Percentiles rank a stretch among this genome's conserved stretches.
These are phyloP conservation scores for Podospora anserina DNA, from an alignment of 495 filamentous ascomycete genomes.

Conservation along the genomic window DNA sequence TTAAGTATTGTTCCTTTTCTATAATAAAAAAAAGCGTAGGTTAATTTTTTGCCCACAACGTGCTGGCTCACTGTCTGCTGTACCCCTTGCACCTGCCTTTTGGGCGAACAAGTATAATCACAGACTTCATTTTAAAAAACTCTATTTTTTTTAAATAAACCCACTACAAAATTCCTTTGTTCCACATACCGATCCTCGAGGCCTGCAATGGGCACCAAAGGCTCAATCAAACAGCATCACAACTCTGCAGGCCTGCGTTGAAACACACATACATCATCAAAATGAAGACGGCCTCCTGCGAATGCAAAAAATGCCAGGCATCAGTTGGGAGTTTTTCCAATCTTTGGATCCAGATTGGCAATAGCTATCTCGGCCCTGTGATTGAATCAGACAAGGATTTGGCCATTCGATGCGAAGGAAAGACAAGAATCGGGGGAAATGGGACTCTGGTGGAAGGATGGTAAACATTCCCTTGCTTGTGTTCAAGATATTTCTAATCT, in stretches of 20 bases:
- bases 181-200: neutral
- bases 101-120: too few species aligned
- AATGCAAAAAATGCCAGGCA: constrained; percentile 39
- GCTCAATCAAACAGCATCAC: neutral
- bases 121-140: neutral
- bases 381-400: neutral
- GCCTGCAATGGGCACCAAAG: neutral
- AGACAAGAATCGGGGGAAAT: neutral
- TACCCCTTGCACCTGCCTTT: too few species aligned
- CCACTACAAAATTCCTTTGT: neutral
- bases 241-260: neutral
- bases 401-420: neutral
- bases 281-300: constrained; percentile 34
- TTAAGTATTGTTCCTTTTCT: too few species aligned
- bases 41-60: too few species aligned
- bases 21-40: too few species aligned
- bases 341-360: constrained; percentile 29
- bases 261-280: neutral
- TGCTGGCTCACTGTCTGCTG: too few species aligned
- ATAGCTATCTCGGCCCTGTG: neutral
- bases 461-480: neutral
- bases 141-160: neutral
- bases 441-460: neutral
- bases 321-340: constrained; percentile 40
- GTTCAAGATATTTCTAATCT: neutral